A percentile compares a stretch with the other conserved stretches of the same genome.
phyloP scores from a whole-genome alignment of 371 early-diverging fungal genomes.

The Actinomucor elegans region DNA sequence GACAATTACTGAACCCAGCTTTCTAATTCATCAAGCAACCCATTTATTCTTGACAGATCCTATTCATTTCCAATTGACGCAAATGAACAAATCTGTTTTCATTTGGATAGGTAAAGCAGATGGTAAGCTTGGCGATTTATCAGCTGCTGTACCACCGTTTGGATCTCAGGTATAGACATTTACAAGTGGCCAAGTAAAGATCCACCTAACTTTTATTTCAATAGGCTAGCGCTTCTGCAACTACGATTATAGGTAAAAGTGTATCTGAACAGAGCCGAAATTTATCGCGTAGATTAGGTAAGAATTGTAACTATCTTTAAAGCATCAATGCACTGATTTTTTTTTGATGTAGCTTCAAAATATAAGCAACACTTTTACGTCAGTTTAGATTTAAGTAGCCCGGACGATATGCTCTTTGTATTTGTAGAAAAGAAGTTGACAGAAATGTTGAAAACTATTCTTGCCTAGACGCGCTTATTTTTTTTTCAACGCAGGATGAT shows the following conservation, averaged over 20 bases:
- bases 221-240: slow-evolving; percentile 39
- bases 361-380: slow-evolving; percentile 46
- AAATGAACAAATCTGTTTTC: slow-evolving; percentile 39
- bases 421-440: slow-evolving; percentile 51
- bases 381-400: slow-evolving; percentile 31
- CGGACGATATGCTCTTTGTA: slow-evolving; percentile 42
- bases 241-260: slow-evolving; percentile 47
- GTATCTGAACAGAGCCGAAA: slow-evolving; percentile 41
- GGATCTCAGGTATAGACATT: slow-evolving; percentile 24
- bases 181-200: not conserved
- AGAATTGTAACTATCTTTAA: not conserved
- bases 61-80: slow-evolving; percentile 37
- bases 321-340: not conserved
- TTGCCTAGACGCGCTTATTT: not conserved
- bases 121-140: slow-evolving; percentile 41
- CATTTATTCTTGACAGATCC: slow-evolving; percentile 41
- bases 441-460: slow-evolving; percentile 29
- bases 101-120: slow-evolving; percentile 42
- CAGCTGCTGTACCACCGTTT: slow-evolving; percentile 42
- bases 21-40: slow-evolving; percentile 42
- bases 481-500: too few species aligned
- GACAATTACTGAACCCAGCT: slow-evolving; percentile 20
- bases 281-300: slow-evolving; percentile 45
- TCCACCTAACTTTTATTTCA: not conserved
- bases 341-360: slow-evolving; percentile 26